Percentiles rank a stretch among this genome's conserved stretches.
Conservation (phyloP, 495 filamentous ascomycete genomes). For the Neurospora tetraspora region DNA sequence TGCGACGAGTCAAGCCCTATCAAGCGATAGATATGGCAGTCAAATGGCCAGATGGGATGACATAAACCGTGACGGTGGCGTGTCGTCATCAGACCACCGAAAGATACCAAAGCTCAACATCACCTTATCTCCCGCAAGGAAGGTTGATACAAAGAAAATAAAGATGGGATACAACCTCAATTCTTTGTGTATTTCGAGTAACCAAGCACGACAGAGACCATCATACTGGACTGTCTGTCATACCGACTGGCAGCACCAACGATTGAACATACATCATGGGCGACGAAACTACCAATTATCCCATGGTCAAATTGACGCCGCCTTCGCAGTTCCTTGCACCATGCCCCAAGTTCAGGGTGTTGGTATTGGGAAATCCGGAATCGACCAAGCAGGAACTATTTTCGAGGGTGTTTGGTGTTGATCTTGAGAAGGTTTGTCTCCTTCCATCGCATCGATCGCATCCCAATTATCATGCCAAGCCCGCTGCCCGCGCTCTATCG, state of each 20-base stretch:
- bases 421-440: slow-evolving; percentile 15
- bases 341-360: slow-evolving; percentile 19
- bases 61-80: slow-evolving; percentile 1
- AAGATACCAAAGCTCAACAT: not conserved
- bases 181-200: not conserved
- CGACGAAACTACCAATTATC: not conserved
- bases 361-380: slow-evolving; percentile 20
- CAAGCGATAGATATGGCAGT: not conserved
- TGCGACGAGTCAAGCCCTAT: not conserved
- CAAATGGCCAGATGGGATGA: not conserved
- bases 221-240: not conserved
- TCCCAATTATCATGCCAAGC: no score
- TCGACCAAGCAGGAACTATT: slow-evolving; percentile 22
- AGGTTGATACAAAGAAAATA: not conserved
- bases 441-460: no score
- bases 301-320: slow-evolving; percentile 7
- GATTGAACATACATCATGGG: not conserved
- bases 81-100: slow-evolving; percentile 17
- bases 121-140: not conserved
- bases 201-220: not conserved
- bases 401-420: slow-evolving; percentile 17
- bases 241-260: not conserved
- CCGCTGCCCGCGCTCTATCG: no score
- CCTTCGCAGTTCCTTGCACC: slow-evolving; percentile 12
- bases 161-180: not conserved